These are phyloP conservation scores for Cyberlindnera veronae DNA, from an alignment of 805 yeast species.

Conservation along the genomic window DNA sequence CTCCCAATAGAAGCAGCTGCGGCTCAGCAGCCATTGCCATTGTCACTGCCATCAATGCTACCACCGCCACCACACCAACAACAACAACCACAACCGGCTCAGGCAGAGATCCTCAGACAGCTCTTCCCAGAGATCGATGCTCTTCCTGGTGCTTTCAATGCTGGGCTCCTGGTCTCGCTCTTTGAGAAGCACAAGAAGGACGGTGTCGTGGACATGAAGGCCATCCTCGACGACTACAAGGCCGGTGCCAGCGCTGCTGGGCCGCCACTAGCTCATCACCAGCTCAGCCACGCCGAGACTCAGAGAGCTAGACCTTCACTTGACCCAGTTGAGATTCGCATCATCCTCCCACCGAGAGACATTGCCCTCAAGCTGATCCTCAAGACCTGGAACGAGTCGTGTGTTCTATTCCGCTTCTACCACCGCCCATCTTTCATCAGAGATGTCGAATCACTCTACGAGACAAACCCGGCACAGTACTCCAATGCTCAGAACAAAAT, in stretches of 20 bases:
- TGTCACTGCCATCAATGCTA: neutral
- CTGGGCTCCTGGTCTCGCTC: constrained; percentile 15
- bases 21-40: neutral
- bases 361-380: constrained; percentile 69
- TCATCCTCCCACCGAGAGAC: constrained; percentile 74
- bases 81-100: constrained; percentile 3
- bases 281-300: neutral
- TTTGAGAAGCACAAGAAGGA: constrained; percentile 17
- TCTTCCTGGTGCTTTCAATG: constrained; percentile 14
- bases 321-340: constrained; percentile 41
- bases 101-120: constrained; percentile 7
- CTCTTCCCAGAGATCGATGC: constrained; percentile 22
- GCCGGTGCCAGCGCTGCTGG: neutral
- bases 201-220: constrained; percentile 20
- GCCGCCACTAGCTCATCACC: neutral
- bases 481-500: constrained; percentile 76
- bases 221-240: constrained; percentile 17
- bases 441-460: constrained; percentile 72
- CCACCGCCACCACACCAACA: constrained; percentile 1
- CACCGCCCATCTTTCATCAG: constrained; percentile 80
- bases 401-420: constrained; percentile 78
- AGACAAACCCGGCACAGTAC: constrained; percentile 71
- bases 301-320: constrained; percentile 13
- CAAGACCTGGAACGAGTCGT: constrained; percentile 83
- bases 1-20: constrained; percentile 16